phyloP scores from a whole-genome alignment of 108 stramenopile genomes.

The Cyclotella cryptica region DNA sequence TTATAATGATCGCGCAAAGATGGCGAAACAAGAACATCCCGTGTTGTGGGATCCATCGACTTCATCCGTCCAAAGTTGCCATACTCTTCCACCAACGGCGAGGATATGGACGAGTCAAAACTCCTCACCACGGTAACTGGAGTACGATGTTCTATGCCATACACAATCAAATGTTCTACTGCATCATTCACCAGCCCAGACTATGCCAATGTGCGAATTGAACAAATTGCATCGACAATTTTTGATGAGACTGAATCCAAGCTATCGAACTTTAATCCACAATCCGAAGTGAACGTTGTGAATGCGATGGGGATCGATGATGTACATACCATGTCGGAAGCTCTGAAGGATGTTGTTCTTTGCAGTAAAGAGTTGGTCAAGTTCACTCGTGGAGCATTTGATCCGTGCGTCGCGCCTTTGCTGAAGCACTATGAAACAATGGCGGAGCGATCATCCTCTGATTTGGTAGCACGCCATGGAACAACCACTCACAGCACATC shows the following conservation, averaged over 20 bases:
- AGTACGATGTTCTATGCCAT: conserved; percentile 45
- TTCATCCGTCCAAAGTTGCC: conserved; percentile 27
- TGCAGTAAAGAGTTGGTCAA: conserved; percentile 48
- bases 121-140: conserved; percentile 28
- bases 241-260: conserved; percentile 46
- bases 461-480: background rate
- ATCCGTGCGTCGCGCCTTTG: conserved; percentile 49
- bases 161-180: conserved; percentile 32
- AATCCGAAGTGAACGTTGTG: conserved; percentile 49
- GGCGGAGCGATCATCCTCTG: conserved; percentile 14
- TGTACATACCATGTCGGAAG: conserved; percentile 34
- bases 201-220: conserved; percentile 8
- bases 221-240: conserved; percentile 27
- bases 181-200: conserved; percentile 15
- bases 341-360: conserved; percentile 43
- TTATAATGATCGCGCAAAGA: no score
- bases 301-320: conserved; percentile 34
- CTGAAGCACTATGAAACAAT: conserved; percentile 47
- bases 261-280: conserved; percentile 43
- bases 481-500: background rate
- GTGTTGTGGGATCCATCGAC: conserved; percentile 38
- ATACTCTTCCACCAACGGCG: background rate
- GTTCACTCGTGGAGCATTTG: conserved; percentile 52
- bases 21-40: conserved; percentile 41
- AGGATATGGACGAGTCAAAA: conserved; percentile 12